These are phyloP conservation scores for Aspergillus vadensis DNA, from an alignment of 2,329 filamentous ascomycete species.

Conservation along the genomic window DNA sequence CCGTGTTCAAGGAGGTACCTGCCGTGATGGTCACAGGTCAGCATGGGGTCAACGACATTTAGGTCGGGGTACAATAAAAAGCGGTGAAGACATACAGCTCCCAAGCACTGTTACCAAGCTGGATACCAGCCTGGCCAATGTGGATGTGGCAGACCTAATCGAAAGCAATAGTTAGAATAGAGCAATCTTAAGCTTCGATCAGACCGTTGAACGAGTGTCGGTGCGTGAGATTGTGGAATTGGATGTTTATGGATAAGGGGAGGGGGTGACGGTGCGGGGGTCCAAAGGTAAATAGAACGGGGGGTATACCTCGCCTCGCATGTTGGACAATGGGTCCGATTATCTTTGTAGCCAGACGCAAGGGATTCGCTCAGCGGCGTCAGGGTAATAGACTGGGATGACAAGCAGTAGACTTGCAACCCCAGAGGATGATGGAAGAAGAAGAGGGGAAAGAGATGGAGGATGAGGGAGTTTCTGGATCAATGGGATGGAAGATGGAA, in stretches of 20 bases:
- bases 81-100: conserved; percentile 60
- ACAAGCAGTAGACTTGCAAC: background rate
- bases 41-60: background rate
- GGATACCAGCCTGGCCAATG: conserved; percentile 68
- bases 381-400: background rate
- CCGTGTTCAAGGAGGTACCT: conserved; percentile 70
- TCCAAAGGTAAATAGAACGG: conserved; percentile 22
- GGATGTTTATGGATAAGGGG: conserved; percentile 18
- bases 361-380: background rate
- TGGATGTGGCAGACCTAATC: conserved; percentile 65
- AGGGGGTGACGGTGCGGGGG: conserved; percentile 24
- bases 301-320: conserved; percentile 40
- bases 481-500: background rate
- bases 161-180: conserved; percentile 15
- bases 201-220: background rate
- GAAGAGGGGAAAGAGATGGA: conserved; percentile 4
- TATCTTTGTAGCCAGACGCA: background rate
- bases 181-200: background rate
- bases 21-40: conserved; percentile 9
- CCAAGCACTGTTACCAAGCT: conserved; percentile 70
- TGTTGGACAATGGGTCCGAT: conserved; percentile 23
- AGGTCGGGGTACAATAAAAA: conserved; percentile 20
- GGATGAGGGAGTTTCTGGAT: conserved; percentile 8
- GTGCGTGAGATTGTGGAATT: background rate
- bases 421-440: conserved; percentile 5